These are phyloP conservation scores for Rhodotorula graminis DNA, from an alignment of 768 basidiomycete genomes.

Conservation along the genomic window DNA sequence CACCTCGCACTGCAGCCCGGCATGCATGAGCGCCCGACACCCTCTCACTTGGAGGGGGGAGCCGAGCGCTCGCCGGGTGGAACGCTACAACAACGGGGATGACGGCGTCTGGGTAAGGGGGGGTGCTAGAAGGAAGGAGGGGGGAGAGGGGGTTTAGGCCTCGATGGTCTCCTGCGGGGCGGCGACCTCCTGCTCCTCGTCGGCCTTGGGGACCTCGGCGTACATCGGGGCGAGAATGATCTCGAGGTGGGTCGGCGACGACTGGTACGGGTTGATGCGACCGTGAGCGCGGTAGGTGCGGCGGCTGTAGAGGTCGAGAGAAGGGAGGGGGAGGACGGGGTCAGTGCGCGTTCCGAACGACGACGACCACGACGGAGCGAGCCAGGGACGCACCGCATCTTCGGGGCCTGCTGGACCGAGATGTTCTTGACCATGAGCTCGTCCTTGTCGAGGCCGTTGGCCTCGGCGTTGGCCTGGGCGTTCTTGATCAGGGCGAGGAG, in stretches of 20 bases:
- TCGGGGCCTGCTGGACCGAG: constrained; percentile 93
- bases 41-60: too few relatives aligned
- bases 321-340: not conserved
- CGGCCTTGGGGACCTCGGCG: constrained; percentile 79
- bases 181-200: constrained; percentile 55
- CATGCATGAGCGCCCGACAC: too few relatives aligned
- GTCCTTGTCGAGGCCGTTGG: constrained; percentile 89
- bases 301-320: constrained; percentile 82
- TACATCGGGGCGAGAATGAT: constrained; percentile 71
- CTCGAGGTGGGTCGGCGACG: constrained; percentile 89
- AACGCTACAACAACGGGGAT: not conserved
- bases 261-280: constrained; percentile 96
- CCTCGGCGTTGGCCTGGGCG: constrained; percentile 97
- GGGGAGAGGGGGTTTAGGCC: constrained; percentile 14
- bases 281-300: constrained; percentile 91
- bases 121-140: too few relatives aligned
- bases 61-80: too few relatives aligned
- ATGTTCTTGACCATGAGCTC: constrained; percentile 94
- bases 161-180: constrained; percentile 18
- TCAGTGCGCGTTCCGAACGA: not conserved
- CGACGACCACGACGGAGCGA: too few relatives aligned
- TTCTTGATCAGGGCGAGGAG: constrained; percentile 93
- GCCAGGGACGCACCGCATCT: constrained; percentile 50
- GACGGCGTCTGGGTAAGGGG: too few relatives aligned
- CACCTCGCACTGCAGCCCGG: not conserved